Conservation (phyloP, 768 basidiomycete species). For the Cubamyces sp. region DNA sequence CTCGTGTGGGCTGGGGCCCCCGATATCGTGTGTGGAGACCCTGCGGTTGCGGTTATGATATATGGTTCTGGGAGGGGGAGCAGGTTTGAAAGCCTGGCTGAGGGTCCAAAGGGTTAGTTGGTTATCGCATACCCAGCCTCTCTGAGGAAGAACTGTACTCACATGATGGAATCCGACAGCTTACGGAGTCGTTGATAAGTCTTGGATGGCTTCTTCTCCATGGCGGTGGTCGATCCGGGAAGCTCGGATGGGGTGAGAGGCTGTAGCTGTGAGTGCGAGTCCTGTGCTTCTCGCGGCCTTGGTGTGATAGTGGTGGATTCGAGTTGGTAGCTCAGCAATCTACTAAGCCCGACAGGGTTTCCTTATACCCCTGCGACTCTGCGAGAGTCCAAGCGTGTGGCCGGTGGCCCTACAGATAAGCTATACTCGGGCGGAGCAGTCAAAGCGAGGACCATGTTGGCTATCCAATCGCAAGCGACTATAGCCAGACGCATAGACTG, state of each 20-base stretch:
- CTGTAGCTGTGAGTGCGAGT: neutral
- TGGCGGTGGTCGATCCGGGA: neutral
- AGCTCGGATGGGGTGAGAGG: neutral
- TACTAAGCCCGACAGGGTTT: neutral
- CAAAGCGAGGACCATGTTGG: neutral
- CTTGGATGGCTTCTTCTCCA: slow-evolving; percentile 3
- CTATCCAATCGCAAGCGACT: too few species aligned
- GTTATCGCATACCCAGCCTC: too few species aligned
- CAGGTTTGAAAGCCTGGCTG: neutral
- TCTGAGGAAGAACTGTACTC: neutral
- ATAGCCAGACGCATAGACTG: too few species aligned
- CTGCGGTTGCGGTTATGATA: neutral
- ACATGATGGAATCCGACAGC: slow-evolving; percentile 18
- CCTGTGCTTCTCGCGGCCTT: slow-evolving; percentile 7
- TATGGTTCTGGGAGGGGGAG: neutral
- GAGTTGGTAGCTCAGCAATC: slow-evolving; percentile 4
- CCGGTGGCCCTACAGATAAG: neutral
- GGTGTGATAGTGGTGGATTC: neutral
- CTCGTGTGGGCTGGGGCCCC: slow-evolving; percentile 3
- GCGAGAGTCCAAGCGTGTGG: slow-evolving; percentile 16
- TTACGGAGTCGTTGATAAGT: slow-evolving; percentile 1
- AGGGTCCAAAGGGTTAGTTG: neutral
- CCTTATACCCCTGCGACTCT: neutral
- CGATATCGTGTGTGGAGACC: slow-evolving; percentile 16
- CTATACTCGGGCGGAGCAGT: neutral